phyloP scores from a whole-genome alignment of 1,139 yeast genomes.

The Debaryomycetaceae sp. region DNA sequence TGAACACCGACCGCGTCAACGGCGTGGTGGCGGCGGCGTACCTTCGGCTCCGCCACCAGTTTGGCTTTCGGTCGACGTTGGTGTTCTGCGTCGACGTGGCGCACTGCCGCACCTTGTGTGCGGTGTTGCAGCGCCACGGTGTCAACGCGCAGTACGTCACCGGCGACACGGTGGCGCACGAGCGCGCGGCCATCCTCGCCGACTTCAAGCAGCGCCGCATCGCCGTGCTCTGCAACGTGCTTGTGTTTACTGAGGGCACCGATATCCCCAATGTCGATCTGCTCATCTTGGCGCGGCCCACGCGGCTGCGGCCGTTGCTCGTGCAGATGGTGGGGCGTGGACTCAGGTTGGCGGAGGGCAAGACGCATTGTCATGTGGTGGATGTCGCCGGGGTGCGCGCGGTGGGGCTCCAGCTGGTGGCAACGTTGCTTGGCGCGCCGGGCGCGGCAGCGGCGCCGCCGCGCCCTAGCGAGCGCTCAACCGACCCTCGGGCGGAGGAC shows the following conservation, averaged over 20 bases:
- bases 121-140: conserved; percentile 53
- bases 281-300: conserved; percentile 74
- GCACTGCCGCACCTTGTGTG: conserved; percentile 59
- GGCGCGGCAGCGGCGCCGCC: neutral
- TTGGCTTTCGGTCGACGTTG: conserved; percentile 55
- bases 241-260: conserved; percentile 91
- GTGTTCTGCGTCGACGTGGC: conserved; percentile 73
- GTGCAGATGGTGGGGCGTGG: conserved; percentile 95
- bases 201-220: conserved; percentile 61
- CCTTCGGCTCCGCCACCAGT: conserved; percentile 33
- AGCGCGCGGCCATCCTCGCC: conserved; percentile 48
- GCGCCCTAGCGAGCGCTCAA: neutral
- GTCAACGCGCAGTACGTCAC: conserved; percentile 73
- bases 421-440: conserved; percentile 45
- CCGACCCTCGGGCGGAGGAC: neutral
- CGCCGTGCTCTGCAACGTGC: conserved; percentile 80
- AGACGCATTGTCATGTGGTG: conserved; percentile 65
- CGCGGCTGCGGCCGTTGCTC: conserved; percentile 65
- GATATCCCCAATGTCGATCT: conserved; percentile 91
- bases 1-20: conserved; percentile 54
- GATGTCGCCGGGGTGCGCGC: conserved; percentile 68
- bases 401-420: conserved; percentile 58
- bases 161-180: conserved; percentile 53
- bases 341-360: conserved; percentile 57
- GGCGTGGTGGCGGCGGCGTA: conserved; percentile 59